Evolutionary conservation across 2,329 filamentous ascomycete species (phyloP), one percentile per base, ranked within the genome.

Genomic region (Ilyonectria sp.): DNA sequence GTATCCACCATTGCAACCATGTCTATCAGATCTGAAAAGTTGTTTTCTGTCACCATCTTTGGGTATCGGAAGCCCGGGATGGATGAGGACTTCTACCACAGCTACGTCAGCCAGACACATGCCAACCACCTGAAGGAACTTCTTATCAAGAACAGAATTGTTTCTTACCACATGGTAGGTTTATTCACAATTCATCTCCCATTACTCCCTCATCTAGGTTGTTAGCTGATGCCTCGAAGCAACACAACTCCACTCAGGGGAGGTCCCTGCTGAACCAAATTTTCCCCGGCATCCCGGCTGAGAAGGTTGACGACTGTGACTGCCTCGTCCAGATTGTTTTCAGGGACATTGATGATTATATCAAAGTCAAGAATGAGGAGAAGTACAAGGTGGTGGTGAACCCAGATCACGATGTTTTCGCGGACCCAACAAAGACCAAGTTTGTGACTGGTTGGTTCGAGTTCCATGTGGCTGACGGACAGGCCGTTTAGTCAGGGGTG

Each of bases 371-470:
- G 37, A 66, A 67, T 15, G 68, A 70, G 17, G 67, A 71, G 9
- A 61, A 70, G 31, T 71, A 65, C 54, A 53, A 67, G 60, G 60
- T 33, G 3, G 68, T 71, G 9, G 65, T 71, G 26, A 65, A 70
- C 31, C 69, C 69, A 6, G 69, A 71, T 40, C 69, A 71, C 54
- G 68, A 65, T 46, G 68, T 70, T 13, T 71, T 71, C 21, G 66
- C 69, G 4, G 65, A 71, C 17, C 15, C 65, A 6, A 44, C 43
- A 10, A 67, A 44, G 56, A 73, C 71, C 21, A 69, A 58, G 56
- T 72, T 73, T 50, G 71, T 73, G 5, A 73, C 71, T 8, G 71
- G 71, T 11, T 73, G 71, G 71, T 73, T 71, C 47, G 67, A 73
- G 58, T 73, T 73, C 44, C 69, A 71, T 31, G 62, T 72, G 21